phyloP scores from a whole-genome alignment of 192 early-diverging fungal genomes.

The Geranomyces michiganensis region DNA sequence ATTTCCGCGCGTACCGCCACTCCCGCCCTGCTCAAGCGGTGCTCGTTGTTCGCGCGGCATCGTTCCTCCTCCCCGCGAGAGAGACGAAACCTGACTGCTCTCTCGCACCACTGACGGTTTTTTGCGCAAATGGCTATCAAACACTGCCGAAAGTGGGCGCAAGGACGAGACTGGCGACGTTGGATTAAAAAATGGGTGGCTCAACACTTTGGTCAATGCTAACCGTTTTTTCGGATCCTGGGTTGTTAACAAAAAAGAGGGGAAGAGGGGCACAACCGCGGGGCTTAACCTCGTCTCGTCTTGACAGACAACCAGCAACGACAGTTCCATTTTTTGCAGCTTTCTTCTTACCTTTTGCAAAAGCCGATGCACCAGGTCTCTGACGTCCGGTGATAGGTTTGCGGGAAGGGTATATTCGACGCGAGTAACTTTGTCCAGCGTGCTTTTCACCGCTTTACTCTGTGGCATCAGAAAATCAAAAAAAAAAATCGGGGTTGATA shows the following conservation, averaged over 20 bases:
- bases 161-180: conserved; percentile 29
- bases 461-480: too few species aligned
- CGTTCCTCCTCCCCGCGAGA: too few species aligned
- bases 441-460: conserved; percentile 54
- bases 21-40: too few species aligned
- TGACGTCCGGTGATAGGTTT: conserved; percentile 53
- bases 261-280: too few species aligned
- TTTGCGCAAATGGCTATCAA: conserved; percentile 20
- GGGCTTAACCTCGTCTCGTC: conserved; percentile 11
- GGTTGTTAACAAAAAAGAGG: too few species aligned
- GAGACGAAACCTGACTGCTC: too few species aligned
- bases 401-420: conserved; percentile 61
- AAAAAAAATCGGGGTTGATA: too few species aligned
- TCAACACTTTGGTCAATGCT: conserved; percentile 48
- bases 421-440: conserved; percentile 57
- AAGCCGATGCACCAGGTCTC: conserved; percentile 57
- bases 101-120: neutral
- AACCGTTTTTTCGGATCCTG: conserved; percentile 60
- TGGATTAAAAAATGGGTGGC: conserved; percentile 60
- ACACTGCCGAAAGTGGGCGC: conserved; percentile 15
- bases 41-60: too few species aligned
- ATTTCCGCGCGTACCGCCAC: too few species aligned
- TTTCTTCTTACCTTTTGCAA: conserved; percentile 60
- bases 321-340: too few species aligned
- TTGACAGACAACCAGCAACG: too few species aligned